Percentiles rank a stretch among this genome's conserved stretches.
Conservation (phyloP, 1,284 basidiomycete species). For the Ceratobasidium sp. region DNA sequence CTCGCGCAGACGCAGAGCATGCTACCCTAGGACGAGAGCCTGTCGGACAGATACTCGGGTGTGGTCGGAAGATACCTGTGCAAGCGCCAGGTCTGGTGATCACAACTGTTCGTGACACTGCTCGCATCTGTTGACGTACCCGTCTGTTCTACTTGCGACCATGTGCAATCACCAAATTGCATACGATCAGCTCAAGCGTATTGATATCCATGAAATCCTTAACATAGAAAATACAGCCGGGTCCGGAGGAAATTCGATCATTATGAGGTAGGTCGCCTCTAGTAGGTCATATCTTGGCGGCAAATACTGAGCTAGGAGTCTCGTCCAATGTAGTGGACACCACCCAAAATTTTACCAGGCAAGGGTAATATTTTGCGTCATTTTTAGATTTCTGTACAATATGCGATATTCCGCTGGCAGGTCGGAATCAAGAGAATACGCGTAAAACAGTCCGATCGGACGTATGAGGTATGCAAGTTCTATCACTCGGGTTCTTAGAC, state of each 20-base stretch:
- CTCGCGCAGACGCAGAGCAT: no score
- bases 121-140: background rate
- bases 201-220: background rate
- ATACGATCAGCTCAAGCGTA: background rate
- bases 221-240: background rate
- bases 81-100: no score
- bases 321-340: background rate
- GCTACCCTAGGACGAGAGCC: no score
- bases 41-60: no score
- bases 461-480: background rate
- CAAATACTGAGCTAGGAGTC: no score
- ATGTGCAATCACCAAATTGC: slow-evolving; percentile 1
- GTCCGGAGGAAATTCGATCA: background rate
- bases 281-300: no score
- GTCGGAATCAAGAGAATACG: background rate
- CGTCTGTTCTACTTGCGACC: background rate
- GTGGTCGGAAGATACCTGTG: no score
- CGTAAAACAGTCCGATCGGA: background rate
- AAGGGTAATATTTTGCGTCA: no score
- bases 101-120: background rate
- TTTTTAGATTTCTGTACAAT: no score
- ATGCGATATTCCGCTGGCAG: background rate
- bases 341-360: background rate
- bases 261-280: background rate
- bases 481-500: background rate